A percentile compares a stretch with the other conserved stretches of the same genome.
These are phyloP conservation scores for Coemansia sp. DNA, from an alignment of 192 early-diverging fungal genomes.

Conservation along the genomic window DNA sequence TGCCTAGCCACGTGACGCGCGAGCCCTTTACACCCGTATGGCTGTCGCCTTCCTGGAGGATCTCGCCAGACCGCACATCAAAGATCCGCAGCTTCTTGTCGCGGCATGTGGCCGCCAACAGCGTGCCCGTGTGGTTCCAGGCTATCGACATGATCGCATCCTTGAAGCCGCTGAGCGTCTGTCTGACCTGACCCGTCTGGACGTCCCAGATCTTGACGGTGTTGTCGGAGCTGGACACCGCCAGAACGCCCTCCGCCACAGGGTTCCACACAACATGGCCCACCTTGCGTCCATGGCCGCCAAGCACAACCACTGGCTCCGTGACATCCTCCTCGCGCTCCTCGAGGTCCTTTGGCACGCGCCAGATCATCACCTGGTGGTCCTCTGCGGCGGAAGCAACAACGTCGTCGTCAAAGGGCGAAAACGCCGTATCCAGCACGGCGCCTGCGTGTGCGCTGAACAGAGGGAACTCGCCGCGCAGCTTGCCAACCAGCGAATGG, in stretches of 20 bases:
- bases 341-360: slow-evolving; percentile 78
- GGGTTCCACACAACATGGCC: slow-evolving; percentile 99
- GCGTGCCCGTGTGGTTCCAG: slow-evolving; percentile 86
- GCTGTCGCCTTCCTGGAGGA: slow-evolving; percentile 75
- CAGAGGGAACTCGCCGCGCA: slow-evolving; percentile 85
- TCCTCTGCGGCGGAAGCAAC: slow-evolving; percentile 88
- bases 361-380: slow-evolving; percentile 94
- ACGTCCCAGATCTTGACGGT: slow-evolving; percentile 97
- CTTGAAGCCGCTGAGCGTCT: slow-evolving; percentile 80
- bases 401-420: slow-evolving; percentile 97
- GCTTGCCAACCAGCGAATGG: slow-evolving; percentile 70
- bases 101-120: slow-evolving; percentile 89
- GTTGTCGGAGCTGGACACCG: slow-evolving; percentile 85
- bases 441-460: slow-evolving; percentile 91
- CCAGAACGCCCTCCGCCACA: slow-evolving; percentile 89
- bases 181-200: slow-evolving; percentile 71
- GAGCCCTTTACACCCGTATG: slow-evolving; percentile 98
- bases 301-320: slow-evolving; percentile 77
- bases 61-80: slow-evolving; percentile 84
- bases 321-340: slow-evolving; percentile 73
- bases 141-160: slow-evolving; percentile 91
- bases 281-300: slow-evolving; percentile 90
- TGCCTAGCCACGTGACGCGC: slow-evolving; percentile 89
- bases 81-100: slow-evolving; percentile 96
- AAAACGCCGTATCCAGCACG: slow-evolving; percentile 97